Evolutionary conservation across 1,139 yeast genomes (phyloP).

Genomic region (Debaryomyces subglobosus): DNA sequence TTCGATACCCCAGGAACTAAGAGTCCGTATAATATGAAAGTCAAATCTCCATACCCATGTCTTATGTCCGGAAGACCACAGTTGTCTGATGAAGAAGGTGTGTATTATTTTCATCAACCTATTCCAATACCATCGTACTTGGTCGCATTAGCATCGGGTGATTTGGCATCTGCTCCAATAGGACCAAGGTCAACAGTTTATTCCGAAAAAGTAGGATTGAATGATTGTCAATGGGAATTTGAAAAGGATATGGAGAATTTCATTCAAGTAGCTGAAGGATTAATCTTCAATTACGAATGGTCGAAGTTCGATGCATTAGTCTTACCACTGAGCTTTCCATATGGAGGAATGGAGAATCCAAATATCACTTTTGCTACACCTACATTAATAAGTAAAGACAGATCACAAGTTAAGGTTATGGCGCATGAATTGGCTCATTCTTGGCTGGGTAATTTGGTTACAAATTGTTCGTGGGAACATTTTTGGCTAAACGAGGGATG

Average conservation of each 20-base stretch:
- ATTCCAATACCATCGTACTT: conserved; percentile 41
- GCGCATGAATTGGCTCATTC: conserved; percentile 46
- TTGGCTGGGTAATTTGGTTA: conserved; percentile 43
- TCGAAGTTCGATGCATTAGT: conserved; percentile 35
- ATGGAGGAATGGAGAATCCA: conserved; percentile 47
- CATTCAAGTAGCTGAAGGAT: conserved; percentile 34
- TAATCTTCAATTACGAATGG: conserved; percentile 42
- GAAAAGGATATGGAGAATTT: conserved; percentile 41
- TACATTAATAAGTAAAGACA: conserved; percentile 35
- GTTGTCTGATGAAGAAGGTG: conserved; percentile 10
- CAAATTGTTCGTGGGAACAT: conserved; percentile 42
- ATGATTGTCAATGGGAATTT: conserved; percentile 39
- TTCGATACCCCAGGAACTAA: conserved; percentile 48
- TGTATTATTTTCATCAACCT: conserved; percentile 34
- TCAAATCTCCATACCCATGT: conserved; percentile 33
- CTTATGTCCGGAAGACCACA: conserved; percentile 43
- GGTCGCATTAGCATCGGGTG: conserved; percentile 40
- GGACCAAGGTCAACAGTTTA: conserved; percentile 41
- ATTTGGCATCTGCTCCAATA: conserved; percentile 31
- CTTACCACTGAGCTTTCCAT: conserved; percentile 39
- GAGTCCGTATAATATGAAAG: conserved; percentile 33
- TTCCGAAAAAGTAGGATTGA: conserved; percentile 30
- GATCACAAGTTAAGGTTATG: conserved; percentile 39
- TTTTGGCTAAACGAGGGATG: conserved; percentile 46
- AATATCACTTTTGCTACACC: conserved; percentile 43